Conservation (phyloP, 1,139 yeast genomes). For the Candida albicans region DNA sequence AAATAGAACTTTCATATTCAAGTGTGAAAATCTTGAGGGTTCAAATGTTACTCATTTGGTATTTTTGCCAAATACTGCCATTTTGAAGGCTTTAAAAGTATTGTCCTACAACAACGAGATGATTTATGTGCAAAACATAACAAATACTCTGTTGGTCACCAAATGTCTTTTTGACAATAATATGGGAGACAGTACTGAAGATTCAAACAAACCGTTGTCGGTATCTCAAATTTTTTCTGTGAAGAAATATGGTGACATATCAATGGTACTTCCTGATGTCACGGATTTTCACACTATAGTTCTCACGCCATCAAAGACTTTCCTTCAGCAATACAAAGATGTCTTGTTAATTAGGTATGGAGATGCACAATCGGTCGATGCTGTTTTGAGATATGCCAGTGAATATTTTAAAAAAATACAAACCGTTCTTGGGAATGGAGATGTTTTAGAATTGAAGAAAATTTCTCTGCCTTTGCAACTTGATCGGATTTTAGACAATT, state of each 20-base stretch:
- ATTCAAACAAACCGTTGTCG: not conserved
- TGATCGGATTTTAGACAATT: not conserved
- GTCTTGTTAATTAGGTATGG: slow-evolving; percentile 5
- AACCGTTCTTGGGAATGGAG: not conserved
- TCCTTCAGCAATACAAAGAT: slow-evolving; percentile 3
- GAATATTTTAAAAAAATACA: slow-evolving; percentile 2
- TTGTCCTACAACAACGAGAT: not conserved
- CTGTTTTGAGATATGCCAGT: slow-evolving; percentile 1
- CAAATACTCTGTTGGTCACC: too few relatives aligned
- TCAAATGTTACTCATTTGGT: slow-evolving; percentile 5
- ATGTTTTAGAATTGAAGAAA: not conserved
- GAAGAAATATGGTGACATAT: not conserved
- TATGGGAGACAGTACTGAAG: not conserved
- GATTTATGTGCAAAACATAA: too few relatives aligned
- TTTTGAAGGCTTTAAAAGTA: not conserved
- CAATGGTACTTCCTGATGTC: not conserved
- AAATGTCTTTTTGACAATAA: not conserved
- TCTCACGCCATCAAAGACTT: not conserved
- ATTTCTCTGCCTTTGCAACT: not conserved
- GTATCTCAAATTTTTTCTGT: not conserved
- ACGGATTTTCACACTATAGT: slow-evolving; percentile 1
- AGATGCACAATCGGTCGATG: slow-evolving; percentile 2
- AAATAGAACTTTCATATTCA: slow-evolving; percentile 3
- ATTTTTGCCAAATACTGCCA: slow-evolving; percentile 2
- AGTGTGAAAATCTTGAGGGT: slow-evolving; percentile 7